These are phyloP conservation scores for Citrullus colocynthis DNA, from an alignment of 306 rosid species.

Conservation along the genomic window DNA sequence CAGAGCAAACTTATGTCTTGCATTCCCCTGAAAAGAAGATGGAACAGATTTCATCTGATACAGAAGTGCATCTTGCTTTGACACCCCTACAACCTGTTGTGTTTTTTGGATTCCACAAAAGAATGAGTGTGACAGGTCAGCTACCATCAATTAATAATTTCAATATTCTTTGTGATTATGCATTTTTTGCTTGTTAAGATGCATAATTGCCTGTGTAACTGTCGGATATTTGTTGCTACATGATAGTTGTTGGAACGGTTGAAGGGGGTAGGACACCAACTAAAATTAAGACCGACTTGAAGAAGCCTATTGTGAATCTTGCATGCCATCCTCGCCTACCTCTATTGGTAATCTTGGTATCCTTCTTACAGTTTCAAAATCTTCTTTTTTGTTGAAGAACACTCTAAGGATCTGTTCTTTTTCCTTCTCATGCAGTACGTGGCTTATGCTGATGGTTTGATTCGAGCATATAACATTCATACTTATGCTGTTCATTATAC, in stretches of 20 bases:
- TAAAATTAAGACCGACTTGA: constrained; percentile 90
- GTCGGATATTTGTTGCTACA: constrained; percentile 19
- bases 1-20: constrained; percentile 90
- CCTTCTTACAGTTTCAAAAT: neutral
- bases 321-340: constrained; percentile 99
- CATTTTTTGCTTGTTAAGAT: neutral
- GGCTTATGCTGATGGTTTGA: constrained; percentile 90
- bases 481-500: constrained; percentile 95
- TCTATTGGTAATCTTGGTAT: constrained; percentile 41
- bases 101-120: constrained; percentile 82
- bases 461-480: constrained; percentile 90
- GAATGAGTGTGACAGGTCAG: constrained; percentile 95
- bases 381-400: constrained; percentile 9
- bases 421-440: constrained; percentile 54
- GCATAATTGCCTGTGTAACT: constrained; percentile 11
- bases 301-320: constrained; percentile 92
- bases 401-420: constrained; percentile 9
- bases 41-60: constrained; percentile 63
- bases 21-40: constrained; percentile 90
- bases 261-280: constrained; percentile 97
- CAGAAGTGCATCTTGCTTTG: constrained; percentile 94
- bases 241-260: constrained; percentile 91
- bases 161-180: neutral
- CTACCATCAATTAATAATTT: neutral
- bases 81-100: constrained; percentile 80